Percentiles rank a stretch among this genome's conserved stretches.
Conservation (phyloP, 1,284 basidiomycete species). For the Sutorius eximius region DNA sequence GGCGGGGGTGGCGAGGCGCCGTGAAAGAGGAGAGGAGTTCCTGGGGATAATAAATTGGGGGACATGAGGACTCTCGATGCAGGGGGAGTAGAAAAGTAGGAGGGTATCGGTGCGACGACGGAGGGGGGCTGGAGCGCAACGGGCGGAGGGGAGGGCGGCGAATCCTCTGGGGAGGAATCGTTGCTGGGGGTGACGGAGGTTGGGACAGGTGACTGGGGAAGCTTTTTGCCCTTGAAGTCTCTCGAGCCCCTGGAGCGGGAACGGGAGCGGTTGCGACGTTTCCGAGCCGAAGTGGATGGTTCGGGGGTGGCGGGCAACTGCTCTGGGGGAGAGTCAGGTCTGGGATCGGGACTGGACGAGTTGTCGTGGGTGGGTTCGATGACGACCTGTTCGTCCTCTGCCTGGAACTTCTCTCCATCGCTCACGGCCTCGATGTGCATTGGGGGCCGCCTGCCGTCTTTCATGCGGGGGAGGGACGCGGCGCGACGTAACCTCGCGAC, state of each 20-base stretch:
- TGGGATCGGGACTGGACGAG: slow-evolving; percentile 18
- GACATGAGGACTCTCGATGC: slow-evolving; percentile 53
- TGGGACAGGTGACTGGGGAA: slow-evolving; percentile 45
- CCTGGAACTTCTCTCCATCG: slow-evolving; percentile 65
- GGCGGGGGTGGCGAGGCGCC: slow-evolving; percentile 66
- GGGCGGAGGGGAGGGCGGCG: slow-evolving; percentile 36
- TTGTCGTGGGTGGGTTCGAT: slow-evolving; percentile 24
- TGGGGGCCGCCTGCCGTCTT: slow-evolving; percentile 79
- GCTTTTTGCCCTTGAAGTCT: slow-evolving; percentile 65
- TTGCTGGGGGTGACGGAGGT: slow-evolving; percentile 45
- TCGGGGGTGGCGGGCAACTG: slow-evolving; percentile 35
- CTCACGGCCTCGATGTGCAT: slow-evolving; percentile 79
- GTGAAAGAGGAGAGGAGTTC: slow-evolving; percentile 55
- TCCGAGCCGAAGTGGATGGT: slow-evolving; percentile 43
- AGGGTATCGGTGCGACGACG: slow-evolving; percentile 64
- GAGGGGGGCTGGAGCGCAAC: slow-evolving; percentile 46
- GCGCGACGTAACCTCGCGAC: slow-evolving; percentile 88
- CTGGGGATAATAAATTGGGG: slow-evolving; percentile 50
- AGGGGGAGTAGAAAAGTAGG: slow-evolving; percentile 53
- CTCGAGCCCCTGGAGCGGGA: slow-evolving; percentile 73
- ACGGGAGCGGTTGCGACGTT: slow-evolving; percentile 71
- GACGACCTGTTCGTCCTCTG: slow-evolving; percentile 36
- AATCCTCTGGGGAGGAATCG: slow-evolving; percentile 74
- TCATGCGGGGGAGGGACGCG: slow-evolving; percentile 84
- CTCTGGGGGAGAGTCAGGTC: slow-evolving; percentile 20